A percentile compares a stretch with the other conserved stretches of the same genome.
Evolutionary conservation across 768 basidiomycete species (phyloP).

Genomic region (Pisolithus orientalis): DNA sequence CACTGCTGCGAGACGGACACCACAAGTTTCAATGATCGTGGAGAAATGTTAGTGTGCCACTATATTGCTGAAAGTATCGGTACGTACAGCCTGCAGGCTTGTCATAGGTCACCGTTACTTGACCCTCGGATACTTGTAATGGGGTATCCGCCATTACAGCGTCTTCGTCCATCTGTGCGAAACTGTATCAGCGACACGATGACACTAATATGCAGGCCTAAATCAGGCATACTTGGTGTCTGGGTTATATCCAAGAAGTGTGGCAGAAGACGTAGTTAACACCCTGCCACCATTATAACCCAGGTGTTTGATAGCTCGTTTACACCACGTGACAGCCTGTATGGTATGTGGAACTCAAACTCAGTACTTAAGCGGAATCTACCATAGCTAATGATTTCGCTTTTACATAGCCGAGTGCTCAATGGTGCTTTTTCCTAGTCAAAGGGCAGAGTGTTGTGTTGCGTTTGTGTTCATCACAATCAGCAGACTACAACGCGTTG

Average conservation of each 20-base stretch:
- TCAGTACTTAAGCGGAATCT: no score
- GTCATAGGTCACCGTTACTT: conserved; percentile 9
- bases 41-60: conserved; percentile 7
- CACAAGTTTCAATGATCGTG: neutral
- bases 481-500: neutral
- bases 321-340: no score
- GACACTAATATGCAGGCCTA: neutral
- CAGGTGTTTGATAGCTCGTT: no score
- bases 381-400: neutral
- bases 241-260: neutral
- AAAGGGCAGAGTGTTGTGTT: neutral
- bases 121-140: conserved; percentile 16
- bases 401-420: neutral
- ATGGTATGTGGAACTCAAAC: no score
- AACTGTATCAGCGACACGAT: neutral
- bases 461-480: neutral
- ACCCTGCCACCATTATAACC: no score
- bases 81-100: conserved; percentile 17
- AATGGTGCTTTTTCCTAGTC: neutral
- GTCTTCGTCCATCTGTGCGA: conserved; percentile 28
- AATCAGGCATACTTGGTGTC: neutral
- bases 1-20: conserved; percentile 11
- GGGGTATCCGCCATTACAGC: conserved; percentile 17
- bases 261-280: neutral
- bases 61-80: neutral